Evolutionary conservation across 2,329 filamentous ascomycete species (phyloP).

Genomic region (Microsporum audouinii): DNA sequence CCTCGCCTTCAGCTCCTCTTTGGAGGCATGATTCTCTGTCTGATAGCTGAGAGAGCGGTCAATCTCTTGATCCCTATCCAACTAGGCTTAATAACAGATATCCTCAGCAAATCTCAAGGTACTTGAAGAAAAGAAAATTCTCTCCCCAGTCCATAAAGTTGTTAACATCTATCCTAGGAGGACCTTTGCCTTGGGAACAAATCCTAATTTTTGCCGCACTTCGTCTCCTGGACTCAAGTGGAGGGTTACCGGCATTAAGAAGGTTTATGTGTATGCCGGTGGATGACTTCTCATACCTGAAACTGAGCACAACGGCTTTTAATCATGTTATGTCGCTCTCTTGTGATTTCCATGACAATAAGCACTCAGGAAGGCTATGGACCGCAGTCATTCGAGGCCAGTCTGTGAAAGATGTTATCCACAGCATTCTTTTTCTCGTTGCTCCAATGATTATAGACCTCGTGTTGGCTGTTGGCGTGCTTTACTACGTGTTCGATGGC

Average conservation of each 20-base stretch:
- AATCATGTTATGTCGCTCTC: conserved; percentile 57
- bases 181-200: conserved; percentile 41
- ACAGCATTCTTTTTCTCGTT: conserved; percentile 49
- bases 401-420: conserved; percentile 48
- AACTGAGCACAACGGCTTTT: conserved; percentile 51
- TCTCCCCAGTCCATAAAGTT: not conserved
- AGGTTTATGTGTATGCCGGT: conserved; percentile 45
- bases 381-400: conserved; percentile 54
- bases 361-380: conserved; percentile 53
- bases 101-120: conserved; percentile 43
- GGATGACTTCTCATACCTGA: conserved; percentile 46
- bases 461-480: conserved; percentile 47
- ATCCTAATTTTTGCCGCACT: conserved; percentile 42
- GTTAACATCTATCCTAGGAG: conserved; percentile 16
- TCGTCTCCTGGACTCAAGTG: conserved; percentile 40
- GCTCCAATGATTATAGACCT: conserved; percentile 53
- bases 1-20: conserved; percentile 56
- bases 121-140: conserved; percentile 15
- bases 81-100: conserved; percentile 66
- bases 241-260: conserved; percentile 42
- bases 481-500: conserved; percentile 52
- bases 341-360: conserved; percentile 58
- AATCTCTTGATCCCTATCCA: conserved; percentile 72
- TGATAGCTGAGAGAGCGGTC: conserved; percentile 59
- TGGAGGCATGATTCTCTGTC: conserved; percentile 53